Evolutionary conservation across 139 green algal genomes (phyloP).

Genomic region (Picochlorum sp.): DNA sequence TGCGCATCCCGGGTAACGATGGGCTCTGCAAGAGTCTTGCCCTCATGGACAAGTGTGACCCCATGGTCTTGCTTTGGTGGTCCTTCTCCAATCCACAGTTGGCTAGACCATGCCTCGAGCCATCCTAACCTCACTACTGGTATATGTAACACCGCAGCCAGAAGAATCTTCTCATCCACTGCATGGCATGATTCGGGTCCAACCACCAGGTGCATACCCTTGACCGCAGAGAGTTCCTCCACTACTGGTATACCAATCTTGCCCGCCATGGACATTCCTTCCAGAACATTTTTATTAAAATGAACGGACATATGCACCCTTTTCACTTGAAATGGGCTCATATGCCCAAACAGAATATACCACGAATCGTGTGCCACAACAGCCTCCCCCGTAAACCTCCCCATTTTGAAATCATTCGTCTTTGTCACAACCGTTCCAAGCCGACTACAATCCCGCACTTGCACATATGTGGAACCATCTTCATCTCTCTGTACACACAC

Average conservation of each 20-base stretch:
- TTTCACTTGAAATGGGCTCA: no score
- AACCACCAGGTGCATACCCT: not conserved
- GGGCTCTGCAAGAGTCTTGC: not conserved
- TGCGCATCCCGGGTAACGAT: no score
- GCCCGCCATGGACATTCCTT: no score
- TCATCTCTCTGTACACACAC: not conserved
- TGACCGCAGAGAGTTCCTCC: not conserved
- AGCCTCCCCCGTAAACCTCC: no score
- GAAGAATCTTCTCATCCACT: conserved; percentile 2
- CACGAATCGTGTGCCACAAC: no score
- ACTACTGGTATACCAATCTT: not conserved
- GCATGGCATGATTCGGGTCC: not conserved
- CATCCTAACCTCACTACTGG: not conserved
- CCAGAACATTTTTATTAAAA: no score
- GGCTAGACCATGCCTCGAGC: not conserved
- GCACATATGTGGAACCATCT: not conserved
- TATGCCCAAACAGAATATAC: no score
- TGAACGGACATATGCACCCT: no score
- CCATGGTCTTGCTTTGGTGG: not conserved
- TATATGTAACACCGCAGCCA: not conserved
- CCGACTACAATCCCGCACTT: not conserved
- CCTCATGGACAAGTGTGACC: not conserved
- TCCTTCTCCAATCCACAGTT: not conserved
- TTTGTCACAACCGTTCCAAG: not conserved
- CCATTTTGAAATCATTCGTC: no score